Evolutionary conservation across 148 eudicot species (phyloP).

Genomic region (Polygonum aviculare): DNA sequence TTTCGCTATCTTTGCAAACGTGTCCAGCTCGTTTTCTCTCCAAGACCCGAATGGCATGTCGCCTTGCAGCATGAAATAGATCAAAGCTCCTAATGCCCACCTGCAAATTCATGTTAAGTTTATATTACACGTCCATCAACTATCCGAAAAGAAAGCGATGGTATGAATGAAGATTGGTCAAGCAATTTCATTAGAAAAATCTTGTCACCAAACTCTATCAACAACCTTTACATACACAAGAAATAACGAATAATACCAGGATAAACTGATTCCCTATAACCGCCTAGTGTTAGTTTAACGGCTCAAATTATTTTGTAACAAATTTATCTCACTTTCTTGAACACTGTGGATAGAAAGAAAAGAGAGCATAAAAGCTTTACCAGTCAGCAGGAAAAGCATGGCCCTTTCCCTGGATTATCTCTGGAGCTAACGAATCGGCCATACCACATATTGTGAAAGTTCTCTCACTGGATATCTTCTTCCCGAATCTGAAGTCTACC

Average conservation of each 20-base stretch:
- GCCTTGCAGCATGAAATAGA: conserved; percentile 85
- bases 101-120: conserved; percentile 30
- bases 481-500: conserved; percentile 93
- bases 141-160: too few species aligned
- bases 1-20: conserved; percentile 76
- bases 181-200: not conserved
- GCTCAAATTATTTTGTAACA: not conserved
- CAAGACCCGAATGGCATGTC: conserved; percentile 99
- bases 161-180: too few species aligned
- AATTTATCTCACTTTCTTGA: not conserved
- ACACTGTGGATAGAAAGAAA: not conserved
- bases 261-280: too few species aligned
- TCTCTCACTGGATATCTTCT: conserved; percentile 66
- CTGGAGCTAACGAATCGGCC: conserved; percentile 91
- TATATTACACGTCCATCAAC: not conserved
- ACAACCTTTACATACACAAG: not conserved
- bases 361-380: conserved; percentile 27
- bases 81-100: conserved; percentile 95
- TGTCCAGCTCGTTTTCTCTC: conserved; percentile 87
- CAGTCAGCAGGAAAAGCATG: conserved; percentile 90
- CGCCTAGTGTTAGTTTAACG: not conserved
- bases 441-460: conserved; percentile 85
- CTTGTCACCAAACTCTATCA: not conserved
- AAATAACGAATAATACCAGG: not conserved
- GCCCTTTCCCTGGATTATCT: conserved; percentile 89